These are phyloP conservation scores for Tranzscheliella williamsii DNA, from an alignment of 1,284 basidiomycete species.

Conservation along the genomic window DNA sequence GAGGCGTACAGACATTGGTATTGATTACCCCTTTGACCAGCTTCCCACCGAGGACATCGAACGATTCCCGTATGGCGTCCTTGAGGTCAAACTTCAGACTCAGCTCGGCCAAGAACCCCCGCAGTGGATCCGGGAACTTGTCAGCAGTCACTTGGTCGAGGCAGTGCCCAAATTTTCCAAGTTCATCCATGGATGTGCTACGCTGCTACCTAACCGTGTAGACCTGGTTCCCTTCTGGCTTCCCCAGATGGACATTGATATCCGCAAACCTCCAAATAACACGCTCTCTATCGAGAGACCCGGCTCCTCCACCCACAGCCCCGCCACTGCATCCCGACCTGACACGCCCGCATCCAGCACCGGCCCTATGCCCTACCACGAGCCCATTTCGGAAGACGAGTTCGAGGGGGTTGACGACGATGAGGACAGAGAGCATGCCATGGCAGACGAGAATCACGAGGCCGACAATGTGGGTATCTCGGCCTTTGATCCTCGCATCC, in stretches of 20 bases:
- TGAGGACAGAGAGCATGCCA: conserved; percentile 33
- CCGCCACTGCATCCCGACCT: conserved; percentile 39
- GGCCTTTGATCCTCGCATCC: conserved; percentile 53
- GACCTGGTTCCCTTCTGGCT: conserved; percentile 99
- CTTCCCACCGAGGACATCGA: conserved; percentile 73
- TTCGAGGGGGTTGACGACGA: conserved; percentile 54
- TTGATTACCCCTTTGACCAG: conserved; percentile 86
- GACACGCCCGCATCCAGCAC: conserved; percentile 42
- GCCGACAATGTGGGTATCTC: conserved; percentile 55
- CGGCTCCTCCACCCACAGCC: conserved; percentile 19
- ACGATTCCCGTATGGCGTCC: conserved; percentile 92
- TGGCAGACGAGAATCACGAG: conserved; percentile 52
- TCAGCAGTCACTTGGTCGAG: conserved; percentile 80
- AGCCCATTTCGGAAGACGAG: conserved; percentile 59
- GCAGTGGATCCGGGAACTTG: conserved; percentile 92
- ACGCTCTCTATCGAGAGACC: conserved; percentile 56
- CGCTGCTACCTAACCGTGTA: conserved; percentile 86
- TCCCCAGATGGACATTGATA: conserved; percentile 76
- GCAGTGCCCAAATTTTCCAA: conserved; percentile 70
- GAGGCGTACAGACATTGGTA: conserved; percentile 90
- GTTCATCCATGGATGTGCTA: conserved; percentile 97
- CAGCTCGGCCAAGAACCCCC: conserved; percentile 95
- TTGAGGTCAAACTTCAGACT: conserved; percentile 97
- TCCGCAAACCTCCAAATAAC: conserved; percentile 44
- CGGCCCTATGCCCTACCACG: conserved; percentile 43